These are phyloP conservation scores for Eucalyptus rudis DNA, from an alignment of 345 rosid species.

Conservation along the genomic window DNA sequence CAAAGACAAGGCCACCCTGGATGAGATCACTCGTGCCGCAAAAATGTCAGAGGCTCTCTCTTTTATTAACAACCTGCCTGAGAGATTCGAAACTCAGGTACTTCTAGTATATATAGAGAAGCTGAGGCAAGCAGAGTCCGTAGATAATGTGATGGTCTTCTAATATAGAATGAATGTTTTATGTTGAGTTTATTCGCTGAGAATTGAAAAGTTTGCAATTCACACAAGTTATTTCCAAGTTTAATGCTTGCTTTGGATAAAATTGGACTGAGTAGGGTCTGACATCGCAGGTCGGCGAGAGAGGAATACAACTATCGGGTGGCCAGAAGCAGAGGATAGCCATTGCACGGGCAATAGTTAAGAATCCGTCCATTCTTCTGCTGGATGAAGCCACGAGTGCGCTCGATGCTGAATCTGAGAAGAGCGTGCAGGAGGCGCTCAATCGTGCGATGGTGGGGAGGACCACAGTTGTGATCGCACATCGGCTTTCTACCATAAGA, in stretches of 20 bases:
- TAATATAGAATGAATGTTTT: neutral
- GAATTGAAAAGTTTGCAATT: neutral
- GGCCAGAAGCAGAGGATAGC: slow-evolving; percentile 98
- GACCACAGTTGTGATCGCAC: slow-evolving; percentile 86
- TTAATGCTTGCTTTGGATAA: neutral
- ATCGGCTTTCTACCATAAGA: slow-evolving; percentile 81
- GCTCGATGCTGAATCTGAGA: slow-evolving; percentile 87
- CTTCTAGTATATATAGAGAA: neutral
- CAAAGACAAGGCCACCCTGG: slow-evolving; percentile 60
- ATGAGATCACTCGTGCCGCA: slow-evolving; percentile 67
- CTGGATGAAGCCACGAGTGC: slow-evolving; percentile 99
- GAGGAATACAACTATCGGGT: slow-evolving; percentile 87
- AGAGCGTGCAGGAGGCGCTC: slow-evolving; percentile 90
- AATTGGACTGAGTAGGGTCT: neutral
- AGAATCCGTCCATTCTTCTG: slow-evolving; percentile 80
- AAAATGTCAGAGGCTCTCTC: slow-evolving; percentile 78
- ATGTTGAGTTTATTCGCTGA: neutral
- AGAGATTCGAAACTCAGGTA: slow-evolving; percentile 91
- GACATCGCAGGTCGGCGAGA: slow-evolving; percentile 67
- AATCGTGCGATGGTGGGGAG: slow-evolving; percentile 94
- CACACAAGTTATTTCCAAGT: neutral
- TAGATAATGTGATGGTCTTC: neutral
- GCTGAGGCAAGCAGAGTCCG: neutral
- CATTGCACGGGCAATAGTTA: slow-evolving; percentile 77
- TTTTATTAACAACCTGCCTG: slow-evolving; percentile 85